Evolutionary conservation across 2,329 filamentous ascomycete species (phyloP), one percentile per base, ranked within the genome.

Genomic region (Sarocladium brachiariae): DNA sequence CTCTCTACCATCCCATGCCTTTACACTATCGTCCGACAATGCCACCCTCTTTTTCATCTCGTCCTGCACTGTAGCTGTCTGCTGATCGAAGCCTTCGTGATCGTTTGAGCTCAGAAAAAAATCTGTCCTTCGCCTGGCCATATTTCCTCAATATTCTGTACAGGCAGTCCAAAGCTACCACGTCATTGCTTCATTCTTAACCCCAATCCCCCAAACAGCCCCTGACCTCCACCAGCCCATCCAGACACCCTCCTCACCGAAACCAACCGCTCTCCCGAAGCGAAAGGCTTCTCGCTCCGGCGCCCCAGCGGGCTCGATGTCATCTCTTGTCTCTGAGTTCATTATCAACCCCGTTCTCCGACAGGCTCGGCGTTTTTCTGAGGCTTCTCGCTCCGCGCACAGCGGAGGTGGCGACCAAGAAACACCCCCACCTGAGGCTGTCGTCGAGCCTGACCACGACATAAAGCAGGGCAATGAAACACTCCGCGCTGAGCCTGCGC

Each of bases 301-400:
- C 43, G 43, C 25, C 25, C 43, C 43, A 30, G 25, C 10, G 43
- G 43, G 52, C 54, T 57, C 58, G 61, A 85, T 85, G 81, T 75
- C 77, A 64, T 81, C 75, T 58, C 70, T 84, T 59, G 80, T 85
- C 50, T 77, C 80, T 60, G 78, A 83, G 54, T 83, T 83, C 63
- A 69, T 84, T 58, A 81, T 84, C 65, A 83, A 83, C 55, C 81
- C 82, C 52, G 80, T 84, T 59, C 67, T 84, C 57, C 78, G 81
- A 63, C 81, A 84, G 66, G 81, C 81, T 59, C 78, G 80, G 55
- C 78, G 80, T 55, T 78, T 85, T 61, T 84, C 82, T 46, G 71
- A 73, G 58, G 71, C 71, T 53, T 73, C 70, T 25, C 65, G 69
- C 51, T 62, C 68, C 21, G 68, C 64, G 55, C 54, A 58, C 59